phyloP scores from a whole-genome alignment of 2,329 filamentous ascomycete genomes.

The Alternaria panax region DNA sequence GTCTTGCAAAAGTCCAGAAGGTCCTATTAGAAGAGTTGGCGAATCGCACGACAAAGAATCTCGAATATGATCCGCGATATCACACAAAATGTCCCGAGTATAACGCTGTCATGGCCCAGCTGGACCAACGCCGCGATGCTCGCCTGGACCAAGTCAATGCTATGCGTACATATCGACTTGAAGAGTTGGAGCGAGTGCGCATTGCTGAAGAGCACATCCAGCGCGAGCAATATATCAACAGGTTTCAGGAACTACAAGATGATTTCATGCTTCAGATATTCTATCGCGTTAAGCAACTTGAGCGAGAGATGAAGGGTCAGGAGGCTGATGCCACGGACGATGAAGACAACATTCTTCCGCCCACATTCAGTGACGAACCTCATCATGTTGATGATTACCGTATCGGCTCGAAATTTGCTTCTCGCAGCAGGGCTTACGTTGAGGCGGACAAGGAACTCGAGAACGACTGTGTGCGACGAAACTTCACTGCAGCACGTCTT shows the following conservation, averaged over 20 bases:
- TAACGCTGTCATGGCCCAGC: slow-evolving; percentile 58
- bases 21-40: slow-evolving; percentile 71
- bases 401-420: slow-evolving; percentile 47
- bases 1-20: slow-evolving; percentile 69
- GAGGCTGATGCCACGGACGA: slow-evolving; percentile 52
- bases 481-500: slow-evolving; percentile 31
- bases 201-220: slow-evolving; percentile 46
- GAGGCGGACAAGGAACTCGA: slow-evolving; percentile 49
- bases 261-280: slow-evolving; percentile 48
- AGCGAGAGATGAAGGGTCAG: slow-evolving; percentile 44
- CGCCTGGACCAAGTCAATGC: slow-evolving; percentile 51
- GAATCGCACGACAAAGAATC: slow-evolving; percentile 64
- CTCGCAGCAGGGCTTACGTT: slow-evolving; percentile 52
- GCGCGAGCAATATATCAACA: slow-evolving; percentile 46
- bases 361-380: slow-evolving; percentile 42
- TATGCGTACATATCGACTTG: slow-evolving; percentile 47
- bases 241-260: slow-evolving; percentile 43
- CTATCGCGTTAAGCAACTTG: slow-evolving; percentile 49
- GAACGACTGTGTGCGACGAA: slow-evolving; percentile 35
- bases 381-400: slow-evolving; percentile 34
- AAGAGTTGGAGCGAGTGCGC: slow-evolving; percentile 47
- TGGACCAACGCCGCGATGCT: slow-evolving; percentile 57
- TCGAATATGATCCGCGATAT: slow-evolving; percentile 62
- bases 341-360: slow-evolving; percentile 48
- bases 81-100: slow-evolving; percentile 65